These are phyloP conservation scores for Aspergillus costaricaensis DNA, from an alignment of 2,329 filamentous ascomycete species.

Conservation along the genomic window DNA sequence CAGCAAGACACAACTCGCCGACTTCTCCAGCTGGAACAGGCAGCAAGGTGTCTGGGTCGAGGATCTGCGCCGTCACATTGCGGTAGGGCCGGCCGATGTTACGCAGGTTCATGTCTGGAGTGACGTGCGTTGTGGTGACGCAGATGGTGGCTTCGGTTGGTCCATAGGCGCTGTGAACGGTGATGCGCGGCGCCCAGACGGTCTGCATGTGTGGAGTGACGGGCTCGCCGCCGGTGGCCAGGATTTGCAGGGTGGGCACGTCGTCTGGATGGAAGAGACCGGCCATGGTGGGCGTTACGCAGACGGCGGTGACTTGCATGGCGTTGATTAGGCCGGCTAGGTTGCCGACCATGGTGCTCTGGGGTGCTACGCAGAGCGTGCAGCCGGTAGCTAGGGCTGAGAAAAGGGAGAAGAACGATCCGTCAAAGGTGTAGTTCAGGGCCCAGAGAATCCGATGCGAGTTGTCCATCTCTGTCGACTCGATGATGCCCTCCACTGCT, in stretches of 20 bases:
- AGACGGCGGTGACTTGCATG: slow-evolving; percentile 4
- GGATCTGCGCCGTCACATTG: slow-evolving; percentile 14
- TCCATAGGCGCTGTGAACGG: slow-evolving; percentile 20
- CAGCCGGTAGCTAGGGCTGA: slow-evolving; percentile 33
- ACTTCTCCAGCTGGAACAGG: slow-evolving; percentile 17
- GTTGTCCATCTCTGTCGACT: not conserved
- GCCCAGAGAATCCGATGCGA: slow-evolving; percentile 30
- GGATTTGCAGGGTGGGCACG: not conserved
- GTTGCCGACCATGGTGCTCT: not conserved
- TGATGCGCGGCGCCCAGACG: slow-evolving; percentile 10
- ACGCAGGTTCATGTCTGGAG: slow-evolving; percentile 6
- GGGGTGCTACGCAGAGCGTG: slow-evolving; percentile 40
- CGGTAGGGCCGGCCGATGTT: slow-evolving; percentile 18
- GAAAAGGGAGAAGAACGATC: slow-evolving; percentile 35
- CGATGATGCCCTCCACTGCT: not conserved
- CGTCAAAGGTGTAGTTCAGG: slow-evolving; percentile 43
- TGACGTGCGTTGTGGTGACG: slow-evolving; percentile 10
- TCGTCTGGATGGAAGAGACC: not conserved
- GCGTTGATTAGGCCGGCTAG: not conserved
- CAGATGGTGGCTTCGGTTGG: slow-evolving; percentile 22
- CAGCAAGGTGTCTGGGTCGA: slow-evolving; percentile 13
- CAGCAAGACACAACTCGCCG: slow-evolving; percentile 20
- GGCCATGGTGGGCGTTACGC: slow-evolving; percentile 10
- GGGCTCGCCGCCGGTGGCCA: slow-evolving; percentile 11
- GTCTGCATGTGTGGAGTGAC: slow-evolving; percentile 15